A percentile compares a stretch with the other conserved stretches of the same genome.
These are phyloP conservation scores for Phylloporus scabripes DNA, from an alignment of 768 basidiomycete species.

Conservation along the genomic window DNA sequence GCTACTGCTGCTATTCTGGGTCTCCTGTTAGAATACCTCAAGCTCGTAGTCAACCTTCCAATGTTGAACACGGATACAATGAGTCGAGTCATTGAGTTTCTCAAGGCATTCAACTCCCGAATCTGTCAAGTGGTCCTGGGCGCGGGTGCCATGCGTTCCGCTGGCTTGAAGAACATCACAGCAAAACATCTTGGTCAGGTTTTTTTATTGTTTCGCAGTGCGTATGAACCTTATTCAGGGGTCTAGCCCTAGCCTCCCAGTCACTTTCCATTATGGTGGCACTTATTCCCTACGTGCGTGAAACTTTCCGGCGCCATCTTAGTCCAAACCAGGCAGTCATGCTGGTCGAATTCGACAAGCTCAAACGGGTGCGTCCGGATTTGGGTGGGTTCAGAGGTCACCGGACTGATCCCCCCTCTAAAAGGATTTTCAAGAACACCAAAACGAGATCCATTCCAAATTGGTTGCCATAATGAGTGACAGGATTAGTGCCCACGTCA, in stretches of 20 bases:
- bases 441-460: conserved; percentile 97
- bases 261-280: conserved; percentile 91
- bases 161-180: conserved; percentile 96
- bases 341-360: conserved; percentile 96
- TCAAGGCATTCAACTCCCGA: conserved; percentile 96
- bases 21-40: conserved; percentile 80
- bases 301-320: conserved; percentile 89
- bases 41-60: conserved; percentile 80
- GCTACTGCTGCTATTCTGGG: conserved; percentile 74
- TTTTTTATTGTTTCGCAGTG: conserved; percentile 11
- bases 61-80: conserved; percentile 94
- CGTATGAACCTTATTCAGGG: conserved; percentile 15
- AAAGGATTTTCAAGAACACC: conserved; percentile 98
- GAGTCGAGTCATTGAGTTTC: conserved; percentile 88
- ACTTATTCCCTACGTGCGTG: conserved; percentile 92
- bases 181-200: conserved; percentile 88
- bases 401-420: conserved; percentile 1
- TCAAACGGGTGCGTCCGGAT: conserved; percentile 73
- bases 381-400: conserved; percentile 1
- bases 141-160: conserved; percentile 98
- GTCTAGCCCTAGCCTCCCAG: conserved; percentile 87
- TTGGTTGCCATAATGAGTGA: conserved; percentile 98
- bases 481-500: conserved; percentile 79
- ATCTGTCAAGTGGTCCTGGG: conserved; percentile 98
- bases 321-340: conserved; percentile 94